Evolutionary conservation across 805 yeast genomes (phyloP), one percentile per base, ranked within the genome.

Genomic region (Candida corydali): DNA sequence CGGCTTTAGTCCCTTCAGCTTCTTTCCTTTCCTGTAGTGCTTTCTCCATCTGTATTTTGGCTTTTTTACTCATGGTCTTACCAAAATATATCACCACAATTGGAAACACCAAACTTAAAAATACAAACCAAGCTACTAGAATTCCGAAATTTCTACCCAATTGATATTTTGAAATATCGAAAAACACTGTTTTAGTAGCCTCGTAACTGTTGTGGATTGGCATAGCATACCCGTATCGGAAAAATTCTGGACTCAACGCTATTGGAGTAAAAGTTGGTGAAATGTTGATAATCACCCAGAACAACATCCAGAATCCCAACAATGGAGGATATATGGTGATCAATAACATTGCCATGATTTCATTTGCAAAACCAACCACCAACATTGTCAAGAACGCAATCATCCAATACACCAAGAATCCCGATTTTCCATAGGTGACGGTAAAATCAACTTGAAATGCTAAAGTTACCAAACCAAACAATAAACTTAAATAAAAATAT

Each of bases 381-480:
- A 78, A 61, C 86, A 85, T 79, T 5, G 86, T 73, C 34, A 85
- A 46, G 54, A 64, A 85, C 5, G 79, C 69, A 23, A 78, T 46
- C 75, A 81, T 70, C 94, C 94, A 86, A 43, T 73, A 75, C 1
- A 84, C 79, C 26, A 85, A 70, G 56, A 84, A 84, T 0, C 94
- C 94, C 7, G 78, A 75, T 20, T 58, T 65, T 1, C 86, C 88
- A 61, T 76, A 83, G 0, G 85, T 60, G 2, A 37, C 49, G 10
- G 75, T 69, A 52, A 80, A 73, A 47, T 76, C 73, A 20, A 82
- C 69, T 49, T 82, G 86, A 65, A 78, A 80, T 1, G 85, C 86
- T 12, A 82, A 73, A 26, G 85, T 71, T 4, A 85, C 76, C 23
- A 76, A 58, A 17, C 80, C 69, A 48, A 73, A 75, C 33, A 76